Evolutionary conservation across 1,284 basidiomycete genomes (phyloP), one percentile per base, ranked within the genome.

Genomic region (Fomitiporia mediterranea): DNA sequence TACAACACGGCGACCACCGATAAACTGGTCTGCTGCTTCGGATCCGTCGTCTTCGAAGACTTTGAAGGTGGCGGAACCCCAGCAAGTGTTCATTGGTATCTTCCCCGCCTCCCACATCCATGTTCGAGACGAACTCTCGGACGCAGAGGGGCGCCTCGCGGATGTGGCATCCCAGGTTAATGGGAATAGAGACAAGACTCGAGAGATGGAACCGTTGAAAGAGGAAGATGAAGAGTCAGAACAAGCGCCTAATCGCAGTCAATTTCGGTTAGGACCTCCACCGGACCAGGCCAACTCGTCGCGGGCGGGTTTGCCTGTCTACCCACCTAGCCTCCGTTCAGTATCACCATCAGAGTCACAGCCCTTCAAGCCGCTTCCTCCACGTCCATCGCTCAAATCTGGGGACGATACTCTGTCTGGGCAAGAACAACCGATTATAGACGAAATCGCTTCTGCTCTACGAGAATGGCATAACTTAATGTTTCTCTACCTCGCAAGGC

Each of bases 391-490:
- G 9, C 81, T 98, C 51, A 95, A 94, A 60, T 91, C 91, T 3
- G 91, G 91, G 44, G 94, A 96, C 67, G 93, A 96, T 62, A 98
- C 94, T 1, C 79, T 82, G 2, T 86, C 87, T 0, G 94, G 94
- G 4, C 76, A 80, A 25, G 75, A 72, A 9, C 94, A 97, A 67
- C 96, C 95, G 1, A 86, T 98, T 65, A 84, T 98, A 52, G 96
- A 99, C 71, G 96, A 99, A 73, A 97, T 99, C 63, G 91, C 96
- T 0, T 96, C 94, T 19, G 94, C 96, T 0, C 74, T 98, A 40
- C 84, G 95, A 35, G 96, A 98, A 79, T 98, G 95, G 94, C 89
- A 94, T 66, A 82, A 83, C 27, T 79, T 96, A 28, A 88, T 98
- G 79, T 95, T 94, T 66, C 85, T 87, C 55, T 95, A 98, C 70